Evolutionary conservation across 176 grass and related monocot species (phyloP).

Genomic region (Tuctoria greenei): DNA sequence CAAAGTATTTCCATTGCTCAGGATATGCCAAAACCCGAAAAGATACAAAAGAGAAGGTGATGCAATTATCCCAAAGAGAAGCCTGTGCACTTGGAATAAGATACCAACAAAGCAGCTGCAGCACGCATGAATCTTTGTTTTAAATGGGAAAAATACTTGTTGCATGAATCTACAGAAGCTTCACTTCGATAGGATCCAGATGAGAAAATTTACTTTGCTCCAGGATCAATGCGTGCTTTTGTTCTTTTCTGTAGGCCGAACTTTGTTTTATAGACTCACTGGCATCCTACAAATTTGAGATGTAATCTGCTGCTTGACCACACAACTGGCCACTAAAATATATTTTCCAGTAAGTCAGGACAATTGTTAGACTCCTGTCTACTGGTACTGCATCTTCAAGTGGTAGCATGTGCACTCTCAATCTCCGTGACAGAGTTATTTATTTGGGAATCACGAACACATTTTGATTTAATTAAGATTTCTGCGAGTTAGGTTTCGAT

Average conservation of each 20-base stretch:
- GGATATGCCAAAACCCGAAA: slow-evolving; percentile 24
- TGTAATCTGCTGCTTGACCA: slow-evolving; percentile 8
- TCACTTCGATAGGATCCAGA: slow-evolving; percentile 43
- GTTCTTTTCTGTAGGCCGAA: slow-evolving; percentile 28
- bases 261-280: slow-evolving; percentile 15
- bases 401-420: slow-evolving; percentile 28
- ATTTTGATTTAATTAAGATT: slow-evolving; percentile 16
- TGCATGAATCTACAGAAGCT: slow-evolving; percentile 54
- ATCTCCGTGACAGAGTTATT: slow-evolving; percentile 22
- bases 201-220: slow-evolving; percentile 35
- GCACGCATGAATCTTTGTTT: slow-evolving; percentile 22
- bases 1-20: neutral
- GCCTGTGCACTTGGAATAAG: slow-evolving; percentile 23
- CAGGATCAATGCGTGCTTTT: slow-evolving; percentile 23
- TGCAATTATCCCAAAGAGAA: no score
- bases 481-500: slow-evolving; percentile 19
- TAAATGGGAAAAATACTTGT: neutral
- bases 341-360: slow-evolving; percentile 29
- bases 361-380: slow-evolving; percentile 39
- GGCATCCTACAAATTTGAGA: neutral
- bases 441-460: neutral
- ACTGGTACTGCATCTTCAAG: neutral
- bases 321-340: slow-evolving; percentile 25
- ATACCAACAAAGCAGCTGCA: slow-evolving; percentile 16
- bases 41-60: slow-evolving; percentile 36